Conservation (phyloP, 495 filamentous ascomycete species). For the Aspergillus heteromorphus region DNA sequence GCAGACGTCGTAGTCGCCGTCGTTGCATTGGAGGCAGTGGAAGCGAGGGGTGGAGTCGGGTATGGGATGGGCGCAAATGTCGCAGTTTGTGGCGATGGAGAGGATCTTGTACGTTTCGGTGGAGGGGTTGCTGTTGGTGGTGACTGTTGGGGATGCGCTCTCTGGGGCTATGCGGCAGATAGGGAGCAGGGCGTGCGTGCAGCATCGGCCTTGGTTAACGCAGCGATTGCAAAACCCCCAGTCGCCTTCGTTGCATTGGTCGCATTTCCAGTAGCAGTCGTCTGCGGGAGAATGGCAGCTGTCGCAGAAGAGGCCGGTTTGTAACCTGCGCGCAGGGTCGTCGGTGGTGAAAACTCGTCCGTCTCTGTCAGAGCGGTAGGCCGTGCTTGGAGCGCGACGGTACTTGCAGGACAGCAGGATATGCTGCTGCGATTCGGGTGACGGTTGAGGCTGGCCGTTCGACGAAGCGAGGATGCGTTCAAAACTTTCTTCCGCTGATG, state of each 20-base stretch:
- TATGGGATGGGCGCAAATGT: constrained; percentile 67
- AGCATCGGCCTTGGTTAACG: constrained; percentile 69
- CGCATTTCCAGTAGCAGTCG: constrained; percentile 79
- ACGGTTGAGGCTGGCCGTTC: constrained; percentile 33
- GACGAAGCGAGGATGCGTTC: constrained; percentile 36
- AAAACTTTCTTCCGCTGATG: constrained; percentile 56
- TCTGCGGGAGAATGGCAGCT: constrained; percentile 67
- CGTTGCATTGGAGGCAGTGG: constrained; percentile 66
- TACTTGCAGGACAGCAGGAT: constrained; percentile 64
- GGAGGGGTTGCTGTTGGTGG: neutral
- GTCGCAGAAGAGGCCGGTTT: constrained; percentile 77
- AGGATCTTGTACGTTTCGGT: constrained; percentile 48
- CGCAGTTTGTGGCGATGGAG: constrained; percentile 64
- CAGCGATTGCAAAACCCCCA: constrained; percentile 88
- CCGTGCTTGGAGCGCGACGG: constrained; percentile 42
- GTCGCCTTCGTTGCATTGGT: constrained; percentile 77
- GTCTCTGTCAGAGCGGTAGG: constrained; percentile 21
- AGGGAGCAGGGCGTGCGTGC: constrained; percentile 72
- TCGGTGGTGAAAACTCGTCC: constrained; percentile 49
- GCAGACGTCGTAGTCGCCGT: constrained; percentile 83
- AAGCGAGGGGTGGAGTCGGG: constrained; percentile 61
- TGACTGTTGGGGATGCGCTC: constrained; percentile 12
- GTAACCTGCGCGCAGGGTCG: constrained; percentile 59
- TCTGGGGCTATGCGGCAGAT: constrained; percentile 40
- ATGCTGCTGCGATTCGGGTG: constrained; percentile 57